Conservation (phyloP, 805 yeast genomes). For the Candida nonsorbophila region DNA sequence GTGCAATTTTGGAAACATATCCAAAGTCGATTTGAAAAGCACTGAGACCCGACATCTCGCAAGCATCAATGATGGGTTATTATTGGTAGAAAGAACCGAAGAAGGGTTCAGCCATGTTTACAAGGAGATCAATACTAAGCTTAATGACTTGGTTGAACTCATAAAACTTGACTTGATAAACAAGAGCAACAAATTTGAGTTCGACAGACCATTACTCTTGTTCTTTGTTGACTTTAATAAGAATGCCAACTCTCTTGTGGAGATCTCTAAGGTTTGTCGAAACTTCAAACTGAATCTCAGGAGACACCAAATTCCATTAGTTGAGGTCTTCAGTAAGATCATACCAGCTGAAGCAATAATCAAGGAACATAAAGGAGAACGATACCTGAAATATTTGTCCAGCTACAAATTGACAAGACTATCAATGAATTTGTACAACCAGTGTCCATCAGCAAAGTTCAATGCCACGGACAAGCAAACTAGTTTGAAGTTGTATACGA, state of each 20-base stretch:
- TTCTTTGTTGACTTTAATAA: constrained; percentile 44
- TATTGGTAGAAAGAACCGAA: constrained; percentile 17
- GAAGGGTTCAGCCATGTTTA: constrained; percentile 22
- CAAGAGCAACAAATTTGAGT: constrained; percentile 36
- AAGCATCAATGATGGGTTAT: constrained; percentile 22
- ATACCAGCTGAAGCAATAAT: constrained; percentile 24
- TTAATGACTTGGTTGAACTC: constrained; percentile 28
- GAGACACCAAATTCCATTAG: constrained; percentile 36
- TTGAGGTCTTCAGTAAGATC: constrained; percentile 31
- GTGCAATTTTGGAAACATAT: constrained; percentile 43
- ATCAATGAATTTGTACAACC: constrained; percentile 53
- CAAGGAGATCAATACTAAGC: constrained; percentile 21
- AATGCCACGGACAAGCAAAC: constrained; percentile 1
- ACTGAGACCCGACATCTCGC: constrained; percentile 24
- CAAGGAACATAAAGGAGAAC: constrained; percentile 12
- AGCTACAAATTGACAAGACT: constrained; percentile 36
- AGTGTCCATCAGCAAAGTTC: constrained; percentile 37
- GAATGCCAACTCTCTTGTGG: constrained; percentile 40
- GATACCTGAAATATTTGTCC: constrained; percentile 21
- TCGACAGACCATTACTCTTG: constrained; percentile 45
- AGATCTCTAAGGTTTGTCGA: constrained; percentile 42
- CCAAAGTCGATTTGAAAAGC: constrained; percentile 23
- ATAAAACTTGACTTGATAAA: constrained; percentile 35
- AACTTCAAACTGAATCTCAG: constrained; percentile 36
- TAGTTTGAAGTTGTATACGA: constrained; percentile 17